Conservation (phyloP, 192 early-diverging fungal genomes). For the Gonapodya prolifera region DNA sequence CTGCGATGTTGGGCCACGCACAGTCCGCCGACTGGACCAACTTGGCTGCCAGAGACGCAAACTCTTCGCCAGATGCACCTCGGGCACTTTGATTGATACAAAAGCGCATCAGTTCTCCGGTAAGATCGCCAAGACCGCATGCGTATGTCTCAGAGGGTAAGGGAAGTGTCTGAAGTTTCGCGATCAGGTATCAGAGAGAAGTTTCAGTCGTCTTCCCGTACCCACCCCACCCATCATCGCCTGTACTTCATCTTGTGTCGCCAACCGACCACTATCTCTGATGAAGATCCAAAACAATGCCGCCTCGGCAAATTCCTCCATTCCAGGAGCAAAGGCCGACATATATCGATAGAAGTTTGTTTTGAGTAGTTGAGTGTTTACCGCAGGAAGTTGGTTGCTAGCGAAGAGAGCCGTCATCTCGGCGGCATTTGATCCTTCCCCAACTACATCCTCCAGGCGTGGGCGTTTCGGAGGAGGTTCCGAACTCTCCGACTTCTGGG, state of each 20-base stretch:
- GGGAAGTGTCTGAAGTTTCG: not conserved
- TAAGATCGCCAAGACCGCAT: slow-evolving; percentile 1
- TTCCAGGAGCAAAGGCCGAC: not conserved
- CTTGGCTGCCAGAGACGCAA: not conserved
- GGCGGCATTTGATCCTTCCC: not conserved
- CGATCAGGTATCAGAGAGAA: not conserved
- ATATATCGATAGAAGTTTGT: not conserved
- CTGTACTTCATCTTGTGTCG: not conserved
- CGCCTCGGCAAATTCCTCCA: slow-evolving; percentile 1
- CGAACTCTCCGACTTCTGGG: not conserved
- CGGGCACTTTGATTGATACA: not conserved
- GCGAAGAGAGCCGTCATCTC: not conserved
- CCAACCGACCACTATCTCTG: not conserved
- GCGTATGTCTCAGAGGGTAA: not conserved
- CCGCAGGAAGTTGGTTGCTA: not conserved
- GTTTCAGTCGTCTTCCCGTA: not conserved
- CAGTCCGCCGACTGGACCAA: not conserved
- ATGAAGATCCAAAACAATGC: not conserved
- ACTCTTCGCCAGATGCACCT: not conserved
- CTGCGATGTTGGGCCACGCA: not conserved
- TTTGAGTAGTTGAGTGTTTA: not conserved
- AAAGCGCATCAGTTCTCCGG: not conserved
- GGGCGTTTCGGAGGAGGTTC: not conserved
- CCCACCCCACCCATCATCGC: not conserved
- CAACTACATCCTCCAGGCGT: not conserved